These are phyloP conservation scores for Lenzites betulinus DNA, from an alignment of 768 basidiomycete species.

Conservation along the genomic window DNA sequence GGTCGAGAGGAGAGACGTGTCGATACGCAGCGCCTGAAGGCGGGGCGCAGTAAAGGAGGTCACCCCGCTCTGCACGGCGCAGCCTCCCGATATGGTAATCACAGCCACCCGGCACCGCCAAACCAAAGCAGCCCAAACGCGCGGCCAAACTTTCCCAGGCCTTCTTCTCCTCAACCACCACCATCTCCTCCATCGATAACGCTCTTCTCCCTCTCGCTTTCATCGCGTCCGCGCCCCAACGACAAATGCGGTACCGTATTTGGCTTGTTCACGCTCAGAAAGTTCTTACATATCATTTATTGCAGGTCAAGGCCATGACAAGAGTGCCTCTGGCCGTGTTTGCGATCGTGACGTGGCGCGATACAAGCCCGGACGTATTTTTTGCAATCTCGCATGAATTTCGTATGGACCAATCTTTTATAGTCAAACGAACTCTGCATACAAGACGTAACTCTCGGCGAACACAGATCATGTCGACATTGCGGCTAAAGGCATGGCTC, in stretches of 20 bases:
- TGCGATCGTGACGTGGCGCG: no score
- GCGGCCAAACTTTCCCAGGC: constrained; percentile 23
- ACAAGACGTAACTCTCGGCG: no score
- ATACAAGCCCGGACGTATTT: no score
- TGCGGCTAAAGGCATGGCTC: no score
- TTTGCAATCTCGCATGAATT: no score
- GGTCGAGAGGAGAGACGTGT: constrained; percentile 16
- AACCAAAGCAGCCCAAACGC: constrained; percentile 22
- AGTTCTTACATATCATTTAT: not conserved
- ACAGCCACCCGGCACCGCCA: constrained; percentile 22
- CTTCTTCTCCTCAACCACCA: constrained; percentile 32
- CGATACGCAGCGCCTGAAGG: not conserved
- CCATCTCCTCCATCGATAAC: constrained; percentile 26
- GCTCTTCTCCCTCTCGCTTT: not conserved
- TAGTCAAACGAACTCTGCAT: no score
- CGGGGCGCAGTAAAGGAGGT: not conserved
- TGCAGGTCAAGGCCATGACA: no score
- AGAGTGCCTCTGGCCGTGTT: no score
- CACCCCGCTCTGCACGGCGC: constrained; percentile 4
- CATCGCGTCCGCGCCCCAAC: no score
- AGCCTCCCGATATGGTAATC: constrained; percentile 2
- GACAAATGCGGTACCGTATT: no score
- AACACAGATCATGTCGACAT: no score
- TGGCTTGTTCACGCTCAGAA: not conserved
- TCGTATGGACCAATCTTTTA: no score